Conservation (phyloP, 2,329 filamentous ascomycete genomes). For the Aspergillus flavus region DNA sequence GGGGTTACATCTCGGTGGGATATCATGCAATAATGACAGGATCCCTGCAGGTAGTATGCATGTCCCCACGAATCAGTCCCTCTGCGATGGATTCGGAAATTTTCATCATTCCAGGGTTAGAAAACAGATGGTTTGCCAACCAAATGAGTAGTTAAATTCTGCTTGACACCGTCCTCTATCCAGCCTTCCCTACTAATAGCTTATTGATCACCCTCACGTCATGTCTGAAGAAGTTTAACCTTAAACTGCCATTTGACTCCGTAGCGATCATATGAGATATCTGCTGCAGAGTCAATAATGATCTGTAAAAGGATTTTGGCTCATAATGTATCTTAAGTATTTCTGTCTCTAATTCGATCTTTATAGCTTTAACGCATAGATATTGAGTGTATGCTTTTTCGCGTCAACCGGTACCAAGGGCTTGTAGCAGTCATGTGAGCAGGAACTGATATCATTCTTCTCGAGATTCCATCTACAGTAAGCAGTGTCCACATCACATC, state of each 20-base stretch:
- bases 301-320: background rate
- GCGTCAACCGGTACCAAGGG: background rate
- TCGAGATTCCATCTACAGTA: background rate
- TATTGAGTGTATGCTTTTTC: too few species aligned
- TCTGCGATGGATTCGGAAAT: too few species aligned
- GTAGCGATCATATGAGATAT: too few species aligned
- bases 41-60: background rate
- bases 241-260: background rate
- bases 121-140: too few species aligned
- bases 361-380: background rate
- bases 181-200: background rate
- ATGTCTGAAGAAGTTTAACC: background rate
- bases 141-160: background rate
- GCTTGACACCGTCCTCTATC: background rate
- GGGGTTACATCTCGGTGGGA: background rate
- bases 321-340: background rate
- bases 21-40: background rate
- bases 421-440: background rate
- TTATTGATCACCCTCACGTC: background rate
- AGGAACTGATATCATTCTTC: background rate
- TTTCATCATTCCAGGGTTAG: background rate
- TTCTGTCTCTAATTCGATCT: background rate
- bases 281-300: background rate
- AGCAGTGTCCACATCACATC: background rate
- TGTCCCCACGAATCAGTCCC: background rate